Base-by-base conservation (phyloP, 805 yeast genomes). In the Vanderwaltozyma tropicalis region DNA sequence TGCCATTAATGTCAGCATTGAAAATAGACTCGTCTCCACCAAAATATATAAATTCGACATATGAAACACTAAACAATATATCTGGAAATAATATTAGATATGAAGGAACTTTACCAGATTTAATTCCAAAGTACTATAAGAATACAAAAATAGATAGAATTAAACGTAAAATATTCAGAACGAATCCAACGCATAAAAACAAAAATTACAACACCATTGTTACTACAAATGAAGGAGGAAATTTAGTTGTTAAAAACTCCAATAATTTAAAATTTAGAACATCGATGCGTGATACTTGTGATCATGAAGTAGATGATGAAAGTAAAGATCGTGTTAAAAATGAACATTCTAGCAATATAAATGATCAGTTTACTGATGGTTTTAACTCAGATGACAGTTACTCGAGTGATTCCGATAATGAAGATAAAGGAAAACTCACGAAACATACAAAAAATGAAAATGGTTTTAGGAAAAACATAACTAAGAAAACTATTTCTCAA, bases 81-180 rank as follows among this genome's bases (percentile, higher is more conserved):
- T 15, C 20, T 14, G 29, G 27, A 12, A 33, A 44, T 3, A 43
- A 41, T 18, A 40, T 47, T 13, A 47, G 45, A 13, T 49, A 49
- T 33, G 47, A 49, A 21, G 55, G 57, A 1, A 52, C 57, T 9
- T 38, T 52, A 10, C 57, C 57, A 1, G 54, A 52, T 36, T 33
- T 52, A n/a, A 52, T 52, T 26, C 57, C 57, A 15, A 45, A 46
- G 16, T 50, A 48, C 29, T 37, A 41, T 24, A 46, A 55, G 28
- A 43, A 38, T 13, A 39, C 45, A 13, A 46, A 45, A 25, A 44
- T 43, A 38, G 46, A 43, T 5, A 48, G 40, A 34, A 22, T 50
- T 14, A 44, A 41, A 28, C 38, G 33, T n/a, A 47, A 37, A 25
- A 27, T 44, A 10, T 41, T 44, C 17, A 16, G 41, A 9, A 24